Evolutionary conservation across 31 red algal species (phyloP), one percentile per base, ranked within the genome.

Genomic region (Asparagopsis taxiformis): DNA sequence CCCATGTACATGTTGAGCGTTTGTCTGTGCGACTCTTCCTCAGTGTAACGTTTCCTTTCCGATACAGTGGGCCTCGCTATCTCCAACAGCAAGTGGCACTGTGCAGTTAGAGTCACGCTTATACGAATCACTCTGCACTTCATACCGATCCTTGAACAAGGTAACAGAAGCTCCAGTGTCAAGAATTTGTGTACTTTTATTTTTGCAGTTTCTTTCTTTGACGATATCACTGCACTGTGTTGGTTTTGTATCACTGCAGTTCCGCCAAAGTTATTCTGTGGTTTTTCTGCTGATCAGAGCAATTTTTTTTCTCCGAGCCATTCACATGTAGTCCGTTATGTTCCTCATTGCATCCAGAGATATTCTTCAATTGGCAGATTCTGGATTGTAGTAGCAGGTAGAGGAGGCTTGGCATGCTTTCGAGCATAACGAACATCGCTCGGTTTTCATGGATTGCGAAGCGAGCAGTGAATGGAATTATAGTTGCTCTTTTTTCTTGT

Each of bases 1-100:
- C 29, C 55, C 55, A 59, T 59, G 9, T 9, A 59, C 55, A 59
- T 59, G 55, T 7, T 25, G 9, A 59, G 21, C 8, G 19, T 59
- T 21, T 59, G 21, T 8, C 19, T 25, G 19, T 9, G 21, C 19
- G 8, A 15, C 29, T 16, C 29, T 21, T 21, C 20, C 55, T 15
- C 8, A 15, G 10, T 22, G 21, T 9, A 59, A 25, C 29, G 55
- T 59, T 22, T 25, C 20, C 29, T 59, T 59, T 59, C 55, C 55
- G 20, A 16, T n/a, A 21, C 9, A 59, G 7, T 59, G 8, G 19
- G 7, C 29, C 7, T 59, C 55, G 21, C 7, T 7, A 16, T n/a
- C 7, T 25, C 20, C 55, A n/a, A 59, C 55, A 16, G 55, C 55
- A 9, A 59, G 20, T 59, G 55, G n/a, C 8, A 59, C 55, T 25